Percentiles rank a stretch among this genome's conserved stretches.
Evolutionary conservation across 345 rosid species (phyloP).

Genomic region (Pistacia atlantica): DNA sequence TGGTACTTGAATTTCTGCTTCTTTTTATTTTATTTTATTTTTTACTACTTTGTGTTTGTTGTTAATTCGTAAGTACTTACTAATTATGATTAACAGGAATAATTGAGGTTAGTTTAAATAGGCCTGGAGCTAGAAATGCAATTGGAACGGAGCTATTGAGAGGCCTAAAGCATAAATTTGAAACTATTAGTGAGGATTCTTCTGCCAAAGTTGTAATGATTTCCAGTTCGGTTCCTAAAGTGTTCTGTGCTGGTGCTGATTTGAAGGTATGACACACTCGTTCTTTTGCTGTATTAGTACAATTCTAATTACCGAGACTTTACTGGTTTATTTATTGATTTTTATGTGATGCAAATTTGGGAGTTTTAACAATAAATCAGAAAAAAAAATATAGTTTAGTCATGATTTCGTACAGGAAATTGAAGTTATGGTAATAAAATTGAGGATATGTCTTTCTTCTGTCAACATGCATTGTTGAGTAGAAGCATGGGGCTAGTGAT

Average conservation of each 20-base stretch:
- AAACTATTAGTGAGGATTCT: constrained; percentile 51
- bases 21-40: too few species aligned
- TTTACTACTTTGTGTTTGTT: background rate
- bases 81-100: constrained; percentile 56
- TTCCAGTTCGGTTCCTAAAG: constrained; percentile 70
- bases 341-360: background rate
- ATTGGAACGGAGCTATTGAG: constrained; percentile 75
- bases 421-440: background rate
- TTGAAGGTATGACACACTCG: constrained; percentile 53
- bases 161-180: constrained; percentile 59
- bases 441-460: background rate
- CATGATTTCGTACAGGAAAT: background rate
- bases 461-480: background rate
- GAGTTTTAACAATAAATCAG: background rate
- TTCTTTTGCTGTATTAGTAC: background rate
- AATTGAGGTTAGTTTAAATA: constrained; percentile 70
- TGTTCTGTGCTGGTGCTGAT: constrained; percentile 96
- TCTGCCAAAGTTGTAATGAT: constrained; percentile 73
- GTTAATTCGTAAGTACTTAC: background rate
- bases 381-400: background rate
- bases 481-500: background rate
- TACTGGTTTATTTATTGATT: background rate
- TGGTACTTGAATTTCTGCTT: constrained; percentile 36
- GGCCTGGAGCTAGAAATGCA: constrained; percentile 73
- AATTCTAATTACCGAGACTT: background rate